Evolutionary conservation across 139 green algal species (phyloP).

Genomic region (Spirogloea muscicola): DNA sequence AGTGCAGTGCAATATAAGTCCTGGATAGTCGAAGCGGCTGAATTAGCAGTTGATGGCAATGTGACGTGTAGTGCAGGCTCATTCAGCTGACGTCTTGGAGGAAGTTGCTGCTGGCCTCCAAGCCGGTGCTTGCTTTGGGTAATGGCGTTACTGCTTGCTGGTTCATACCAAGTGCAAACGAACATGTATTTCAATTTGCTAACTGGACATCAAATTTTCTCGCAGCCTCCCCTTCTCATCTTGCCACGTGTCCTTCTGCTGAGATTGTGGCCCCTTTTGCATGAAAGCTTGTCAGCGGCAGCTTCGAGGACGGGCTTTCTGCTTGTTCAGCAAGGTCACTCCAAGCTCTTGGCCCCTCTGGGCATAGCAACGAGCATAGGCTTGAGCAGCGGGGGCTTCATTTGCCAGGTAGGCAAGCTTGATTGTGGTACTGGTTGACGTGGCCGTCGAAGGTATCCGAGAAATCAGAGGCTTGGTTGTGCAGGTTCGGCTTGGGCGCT

Average conservation of each 20-base stretch:
- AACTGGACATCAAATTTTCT: no score
- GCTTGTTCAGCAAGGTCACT: conserved; percentile 47
- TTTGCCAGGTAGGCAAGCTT: conserved; percentile 58
- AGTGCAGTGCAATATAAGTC: background rate
- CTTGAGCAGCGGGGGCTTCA: conserved; percentile 68
- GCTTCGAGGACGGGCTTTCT: conserved; percentile 59
- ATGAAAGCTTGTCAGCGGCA: conserved; percentile 39
- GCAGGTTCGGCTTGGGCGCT: background rate
- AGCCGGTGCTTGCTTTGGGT: conserved; percentile 77
- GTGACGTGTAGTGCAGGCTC: background rate
- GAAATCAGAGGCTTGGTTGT: background rate
- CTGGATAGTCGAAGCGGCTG: background rate
- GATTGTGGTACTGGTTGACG: no score
- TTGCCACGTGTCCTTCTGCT: no score
- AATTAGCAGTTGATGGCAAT: background rate
- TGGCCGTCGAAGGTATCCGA: no score
- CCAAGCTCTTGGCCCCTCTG: conserved; percentile 52
- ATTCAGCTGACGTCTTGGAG: conserved; percentile 26
- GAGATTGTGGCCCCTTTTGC: no score
- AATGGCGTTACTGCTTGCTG: no score
- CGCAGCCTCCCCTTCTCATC: no score
- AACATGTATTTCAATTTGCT: no score
- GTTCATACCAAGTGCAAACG: no score
- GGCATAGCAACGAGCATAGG: conserved; percentile 60
- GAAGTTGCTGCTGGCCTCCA: conserved; percentile 55